Evolutionary conservation across 2,329 filamentous ascomycete species (phyloP).

Genomic region (Colletotrichum sp.): DNA sequence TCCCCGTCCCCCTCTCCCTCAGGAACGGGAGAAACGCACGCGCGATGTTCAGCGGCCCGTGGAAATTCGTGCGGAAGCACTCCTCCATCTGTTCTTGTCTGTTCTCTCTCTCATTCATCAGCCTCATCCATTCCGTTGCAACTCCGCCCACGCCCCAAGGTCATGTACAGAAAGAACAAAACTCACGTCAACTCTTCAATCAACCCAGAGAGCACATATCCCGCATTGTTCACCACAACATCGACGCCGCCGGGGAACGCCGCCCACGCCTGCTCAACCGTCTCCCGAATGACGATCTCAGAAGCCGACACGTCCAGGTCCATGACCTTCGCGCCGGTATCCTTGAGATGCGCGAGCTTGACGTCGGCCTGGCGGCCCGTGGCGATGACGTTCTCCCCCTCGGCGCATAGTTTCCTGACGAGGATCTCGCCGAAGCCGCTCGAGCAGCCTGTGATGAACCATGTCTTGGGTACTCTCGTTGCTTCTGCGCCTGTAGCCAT

Average conservation of each 20-base stretch:
- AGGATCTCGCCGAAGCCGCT: slow-evolving; percentile 46
- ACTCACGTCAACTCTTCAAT: not conserved
- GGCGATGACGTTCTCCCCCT: slow-evolving; percentile 45
- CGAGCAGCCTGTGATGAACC: slow-evolving; percentile 48
- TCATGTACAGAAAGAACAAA: not conserved
- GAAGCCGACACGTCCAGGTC: not conserved
- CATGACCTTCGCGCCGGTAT: not conserved
- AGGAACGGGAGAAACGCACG: slow-evolving; percentile 37
- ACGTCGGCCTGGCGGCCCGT: slow-evolving; percentile 41
- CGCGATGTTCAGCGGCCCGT: slow-evolving; percentile 41
- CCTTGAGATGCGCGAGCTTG: slow-evolving; percentile 36
- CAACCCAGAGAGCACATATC: slow-evolving; percentile 24
- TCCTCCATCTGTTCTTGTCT: not conserved
- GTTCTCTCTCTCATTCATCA: not conserved
- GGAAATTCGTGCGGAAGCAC: slow-evolving; percentile 39
- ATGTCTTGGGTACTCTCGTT: slow-evolving; percentile 17
- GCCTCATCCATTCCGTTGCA: not conserved
- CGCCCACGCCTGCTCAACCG: not conserved
- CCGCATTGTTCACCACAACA: slow-evolving; percentile 44
- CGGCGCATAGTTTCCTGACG: slow-evolving; percentile 38
- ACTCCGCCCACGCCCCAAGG: not conserved
- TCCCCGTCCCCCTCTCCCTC: slow-evolving; percentile 32
- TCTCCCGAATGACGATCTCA: not conserved
- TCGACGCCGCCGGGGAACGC: slow-evolving; percentile 33
- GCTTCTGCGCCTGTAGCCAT: not conserved